Percentiles rank a stretch among this genome's conserved stretches.
Evolutionary conservation across 176 grass and related monocot species (phyloP).

Genomic region (Bolboschoenus planiculmis): DNA sequence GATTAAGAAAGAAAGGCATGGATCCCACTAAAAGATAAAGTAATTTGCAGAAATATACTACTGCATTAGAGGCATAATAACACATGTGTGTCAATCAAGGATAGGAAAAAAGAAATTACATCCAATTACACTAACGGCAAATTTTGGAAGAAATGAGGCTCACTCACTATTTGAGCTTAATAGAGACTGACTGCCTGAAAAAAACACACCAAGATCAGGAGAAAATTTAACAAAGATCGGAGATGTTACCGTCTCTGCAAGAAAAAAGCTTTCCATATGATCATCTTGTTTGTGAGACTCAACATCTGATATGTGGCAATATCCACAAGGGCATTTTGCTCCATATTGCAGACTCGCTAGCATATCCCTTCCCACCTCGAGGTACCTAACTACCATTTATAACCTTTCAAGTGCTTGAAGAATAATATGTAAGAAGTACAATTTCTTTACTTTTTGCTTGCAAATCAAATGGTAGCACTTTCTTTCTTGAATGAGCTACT

Average conservation of each 20-base stretch:
- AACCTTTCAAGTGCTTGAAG: background rate
- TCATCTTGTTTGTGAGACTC: conserved; percentile 94
- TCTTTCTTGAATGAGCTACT: background rate
- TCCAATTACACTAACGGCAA: background rate
- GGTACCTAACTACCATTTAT: conserved; percentile 45
- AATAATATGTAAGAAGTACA: background rate
- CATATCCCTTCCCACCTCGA: conserved; percentile 85
- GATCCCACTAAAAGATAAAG: background rate
- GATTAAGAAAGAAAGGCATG: background rate
- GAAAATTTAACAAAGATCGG: background rate
- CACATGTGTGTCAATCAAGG: background rate
- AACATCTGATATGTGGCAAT: conserved; percentile 95
- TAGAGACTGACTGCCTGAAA: background rate
- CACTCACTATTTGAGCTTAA: background rate
- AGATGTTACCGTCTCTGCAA: conserved; percentile 75
- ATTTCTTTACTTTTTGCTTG: background rate
- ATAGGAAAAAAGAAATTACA: background rate
- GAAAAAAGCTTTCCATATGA: conserved; percentile 99
- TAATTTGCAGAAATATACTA: background rate
- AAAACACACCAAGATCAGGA: background rate
- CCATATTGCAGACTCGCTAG: conserved; percentile 88
- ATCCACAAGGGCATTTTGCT: conserved; percentile 87
- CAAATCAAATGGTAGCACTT: background rate
- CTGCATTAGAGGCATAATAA: background rate
- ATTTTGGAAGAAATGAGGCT: background rate